Evolutionary conservation across 768 basidiomycete species (phyloP).

Genomic region (Termitomyces sp.): DNA sequence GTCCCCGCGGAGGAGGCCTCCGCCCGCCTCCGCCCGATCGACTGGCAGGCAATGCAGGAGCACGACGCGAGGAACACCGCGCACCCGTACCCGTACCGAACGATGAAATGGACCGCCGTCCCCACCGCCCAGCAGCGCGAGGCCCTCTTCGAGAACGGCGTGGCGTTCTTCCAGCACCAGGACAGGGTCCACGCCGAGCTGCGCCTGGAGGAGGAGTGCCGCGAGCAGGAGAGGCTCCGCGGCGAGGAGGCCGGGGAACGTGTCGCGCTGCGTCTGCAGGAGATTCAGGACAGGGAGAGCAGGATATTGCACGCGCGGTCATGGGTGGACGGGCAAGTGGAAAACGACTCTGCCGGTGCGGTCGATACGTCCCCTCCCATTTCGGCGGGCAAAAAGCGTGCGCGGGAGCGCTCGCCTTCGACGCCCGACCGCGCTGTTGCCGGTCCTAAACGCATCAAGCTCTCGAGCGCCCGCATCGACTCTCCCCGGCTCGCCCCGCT

Average conservation of each 20-base stretch:
- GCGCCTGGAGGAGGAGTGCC: conserved; percentile 7
- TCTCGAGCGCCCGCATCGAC: too few species aligned
- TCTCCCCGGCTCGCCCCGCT: too few species aligned
- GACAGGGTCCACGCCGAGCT: conserved; percentile 5
- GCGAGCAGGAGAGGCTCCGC: conserved; percentile 8
- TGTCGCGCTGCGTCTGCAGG: background rate
- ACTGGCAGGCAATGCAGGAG: conserved; percentile 26
- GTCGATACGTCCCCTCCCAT: too few species aligned
- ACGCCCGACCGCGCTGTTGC: too few species aligned
- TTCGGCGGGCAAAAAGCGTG: too few species aligned
- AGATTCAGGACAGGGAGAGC: background rate
- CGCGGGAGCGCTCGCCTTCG: too few species aligned
- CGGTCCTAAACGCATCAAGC: too few species aligned
- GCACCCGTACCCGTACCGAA: conserved; percentile 15
- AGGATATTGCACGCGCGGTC: too few species aligned
- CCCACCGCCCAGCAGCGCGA: background rate
- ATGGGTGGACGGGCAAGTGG: too few species aligned
- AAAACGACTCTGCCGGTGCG: too few species aligned
- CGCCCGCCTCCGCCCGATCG: conserved; percentile 23
- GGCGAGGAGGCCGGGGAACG: background rate
- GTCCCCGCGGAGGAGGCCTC: conserved; percentile 26
- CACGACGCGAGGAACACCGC: conserved; percentile 19
- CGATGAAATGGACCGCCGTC: background rate
- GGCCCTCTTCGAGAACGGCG: background rate
- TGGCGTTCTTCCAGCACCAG: conserved; percentile 1